These are phyloP conservation scores for Umbelopsis sp. DNA, from an alignment of 371 early-diverging fungal species.

Conservation along the genomic window DNA sequence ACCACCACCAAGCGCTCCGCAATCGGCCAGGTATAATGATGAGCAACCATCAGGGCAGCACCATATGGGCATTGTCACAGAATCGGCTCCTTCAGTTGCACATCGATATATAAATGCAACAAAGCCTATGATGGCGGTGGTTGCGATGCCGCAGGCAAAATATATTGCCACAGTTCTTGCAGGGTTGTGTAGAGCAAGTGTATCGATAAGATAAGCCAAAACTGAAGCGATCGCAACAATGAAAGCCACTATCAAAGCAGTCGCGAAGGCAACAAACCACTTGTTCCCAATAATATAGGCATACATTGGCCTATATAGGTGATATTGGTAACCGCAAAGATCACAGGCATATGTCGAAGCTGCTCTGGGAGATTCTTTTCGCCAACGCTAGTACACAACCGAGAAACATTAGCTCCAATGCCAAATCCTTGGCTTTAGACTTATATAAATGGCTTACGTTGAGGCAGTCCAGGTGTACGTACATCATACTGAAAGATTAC, in stretches of 20 bases:
- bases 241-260: slow-evolving; percentile 17
- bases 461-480: slow-evolving; percentile 35
- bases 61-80: neutral
- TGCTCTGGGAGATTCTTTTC: slow-evolving; percentile 31
- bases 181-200: slow-evolving; percentile 22
- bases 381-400: slow-evolving; percentile 25
- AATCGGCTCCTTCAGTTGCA: neutral
- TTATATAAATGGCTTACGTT: slow-evolving; percentile 16
- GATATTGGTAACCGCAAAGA: slow-evolving; percentile 33
- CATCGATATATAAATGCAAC: slow-evolving; percentile 23
- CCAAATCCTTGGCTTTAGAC: neutral
- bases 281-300: slow-evolving; percentile 27
- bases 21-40: slow-evolving; percentile 28
- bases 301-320: slow-evolving; percentile 29
- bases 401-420: neutral
- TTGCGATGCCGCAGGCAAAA: slow-evolving; percentile 20
- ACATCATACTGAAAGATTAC: slow-evolving; percentile 25
- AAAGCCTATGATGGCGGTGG: slow-evolving; percentile 27
- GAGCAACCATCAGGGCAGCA: neutral
- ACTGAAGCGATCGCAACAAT: slow-evolving; percentile 15
- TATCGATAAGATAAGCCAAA: slow-evolving; percentile 26
- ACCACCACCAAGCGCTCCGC: slow-evolving; percentile 29
- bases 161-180: slow-evolving; percentile 8
- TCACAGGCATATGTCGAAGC: slow-evolving; percentile 32
- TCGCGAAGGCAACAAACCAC: slow-evolving; percentile 20